Evolutionary conservation across 306 rosid genomes (phyloP).

Genomic region (Acacia crassicarpa): DNA sequence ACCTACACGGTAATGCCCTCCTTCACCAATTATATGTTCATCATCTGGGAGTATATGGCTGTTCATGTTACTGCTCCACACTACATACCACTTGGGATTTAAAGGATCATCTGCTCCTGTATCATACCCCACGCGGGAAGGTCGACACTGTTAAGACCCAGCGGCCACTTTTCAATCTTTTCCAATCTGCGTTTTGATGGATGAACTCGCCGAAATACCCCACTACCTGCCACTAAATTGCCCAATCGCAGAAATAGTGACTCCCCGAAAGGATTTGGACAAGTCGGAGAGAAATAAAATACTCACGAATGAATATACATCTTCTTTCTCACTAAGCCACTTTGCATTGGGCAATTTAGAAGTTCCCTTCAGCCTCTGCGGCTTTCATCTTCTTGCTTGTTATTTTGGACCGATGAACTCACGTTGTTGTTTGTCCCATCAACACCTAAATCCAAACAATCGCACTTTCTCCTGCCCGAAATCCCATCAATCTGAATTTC

Average conservation of each 20-base stretch:
- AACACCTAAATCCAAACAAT: background rate
- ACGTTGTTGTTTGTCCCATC: conserved; percentile 40
- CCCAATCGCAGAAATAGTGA: conserved; percentile 33
- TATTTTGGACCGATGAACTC: conserved; percentile 29
- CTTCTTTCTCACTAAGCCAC: conserved; percentile 32
- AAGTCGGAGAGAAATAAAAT: conserved; percentile 38
- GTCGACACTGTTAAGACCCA: no score
- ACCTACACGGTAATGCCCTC: no score
- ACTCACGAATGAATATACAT: conserved; percentile 22
- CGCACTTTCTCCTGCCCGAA: conserved; percentile 36
- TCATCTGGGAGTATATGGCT: no score
- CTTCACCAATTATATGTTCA: no score
- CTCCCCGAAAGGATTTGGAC: conserved; percentile 28
- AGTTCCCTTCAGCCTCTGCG: conserved; percentile 25
- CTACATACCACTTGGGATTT: no score
- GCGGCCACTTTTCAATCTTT: no score
- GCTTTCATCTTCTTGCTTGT: background rate
- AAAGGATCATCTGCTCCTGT: no score
- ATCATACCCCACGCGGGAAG: no score
- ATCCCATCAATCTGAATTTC: conserved; percentile 33
- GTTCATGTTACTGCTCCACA: no score
- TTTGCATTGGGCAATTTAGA: conserved; percentile 45
- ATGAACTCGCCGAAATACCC: no score
- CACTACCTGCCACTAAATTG: no score
- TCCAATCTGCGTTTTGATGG: no score